A percentile compares a stretch with the other conserved stretches of the same genome.
Conservation (phyloP, 108 stramenopile genomes). For the Ochromonas danica region DNA sequence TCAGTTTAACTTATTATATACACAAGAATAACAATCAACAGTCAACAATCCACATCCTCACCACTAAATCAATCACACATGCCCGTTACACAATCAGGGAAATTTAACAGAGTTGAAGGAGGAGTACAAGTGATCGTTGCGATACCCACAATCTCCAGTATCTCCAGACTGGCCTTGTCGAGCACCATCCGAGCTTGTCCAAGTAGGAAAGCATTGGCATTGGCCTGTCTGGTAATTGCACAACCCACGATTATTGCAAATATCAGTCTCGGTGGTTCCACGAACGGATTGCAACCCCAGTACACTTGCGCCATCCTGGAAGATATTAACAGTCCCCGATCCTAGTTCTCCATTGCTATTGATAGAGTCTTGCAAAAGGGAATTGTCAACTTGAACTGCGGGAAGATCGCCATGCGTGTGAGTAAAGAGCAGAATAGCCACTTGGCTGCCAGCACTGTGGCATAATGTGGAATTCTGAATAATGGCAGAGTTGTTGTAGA, state of each 20-base stretch:
- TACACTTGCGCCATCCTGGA: conserved; percentile 32
- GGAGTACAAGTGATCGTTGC: too few relatives aligned
- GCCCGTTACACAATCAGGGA: too few relatives aligned
- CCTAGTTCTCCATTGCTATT: neutral
- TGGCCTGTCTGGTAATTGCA: conserved; percentile 40
- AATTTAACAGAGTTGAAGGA: too few relatives aligned
- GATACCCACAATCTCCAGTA: conserved; percentile 53
- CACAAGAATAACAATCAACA: too few relatives aligned
- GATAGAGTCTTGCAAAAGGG: conserved; percentile 31
- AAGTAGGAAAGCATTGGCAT: conserved; percentile 51
- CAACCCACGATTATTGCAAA: conserved; percentile 48
- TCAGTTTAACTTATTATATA: too few relatives aligned
- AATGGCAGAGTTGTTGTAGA: neutral
- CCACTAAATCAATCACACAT: too few relatives aligned
- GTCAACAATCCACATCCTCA: too few relatives aligned
- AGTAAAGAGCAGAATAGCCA: conserved; percentile 44
- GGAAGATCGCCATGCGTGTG: conserved; percentile 55
- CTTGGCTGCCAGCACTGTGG: conserved; percentile 40
- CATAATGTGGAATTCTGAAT: conserved; percentile 44
- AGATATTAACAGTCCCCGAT: conserved; percentile 33
- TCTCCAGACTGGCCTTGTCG: conserved; percentile 41
- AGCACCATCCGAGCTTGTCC: conserved; percentile 47
- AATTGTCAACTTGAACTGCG: conserved; percentile 25
- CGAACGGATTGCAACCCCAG: conserved; percentile 20
- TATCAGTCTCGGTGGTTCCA: conserved; percentile 47